phyloP scores from a whole-genome alignment of 345 rosid genomes.

The Eucalyptus regnans region DNA sequence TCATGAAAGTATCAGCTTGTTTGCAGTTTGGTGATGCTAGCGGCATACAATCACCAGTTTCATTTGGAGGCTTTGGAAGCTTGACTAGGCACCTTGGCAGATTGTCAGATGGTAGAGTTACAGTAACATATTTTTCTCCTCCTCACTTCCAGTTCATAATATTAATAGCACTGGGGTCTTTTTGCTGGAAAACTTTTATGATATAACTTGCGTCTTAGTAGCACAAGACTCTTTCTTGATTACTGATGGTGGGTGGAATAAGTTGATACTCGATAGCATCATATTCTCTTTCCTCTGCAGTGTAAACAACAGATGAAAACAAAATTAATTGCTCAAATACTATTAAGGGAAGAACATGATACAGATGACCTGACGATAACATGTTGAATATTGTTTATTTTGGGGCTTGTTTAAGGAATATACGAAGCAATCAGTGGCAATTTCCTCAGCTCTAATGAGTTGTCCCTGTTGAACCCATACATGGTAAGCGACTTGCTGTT shows the following conservation, averaged over 20 bases:
- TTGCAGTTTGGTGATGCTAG: conserved; percentile 99
- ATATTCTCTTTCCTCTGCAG: not conserved
- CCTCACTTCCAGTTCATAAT: not conserved
- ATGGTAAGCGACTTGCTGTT: conserved; percentile 38
- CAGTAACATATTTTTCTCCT: not conserved
- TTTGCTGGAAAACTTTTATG: not conserved
- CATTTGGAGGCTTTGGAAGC: conserved; percentile 98
- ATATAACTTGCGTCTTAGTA: not conserved
- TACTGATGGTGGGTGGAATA: not conserved
- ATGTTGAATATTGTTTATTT: not conserved
- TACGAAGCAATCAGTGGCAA: conserved; percentile 67
- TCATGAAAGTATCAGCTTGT: not conserved
- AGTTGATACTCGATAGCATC: not conserved
- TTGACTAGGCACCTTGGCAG: conserved; percentile 88
- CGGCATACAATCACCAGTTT: conserved; percentile 96
- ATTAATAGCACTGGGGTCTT: not conserved
- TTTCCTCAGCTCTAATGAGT: conserved; percentile 58
- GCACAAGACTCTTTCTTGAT: not conserved
- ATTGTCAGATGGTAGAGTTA: conserved; percentile 56
- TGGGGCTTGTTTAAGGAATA: conserved; percentile 33
- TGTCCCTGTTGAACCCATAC: conserved; percentile 89
- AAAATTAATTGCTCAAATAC: not conserved
- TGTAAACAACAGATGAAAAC: not conserved
- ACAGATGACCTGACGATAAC: not conserved
- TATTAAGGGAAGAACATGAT: not conserved